Evolutionary conservation across 331 rosid genomes (phyloP).

Genomic region (Quercus tomentella): DNA sequence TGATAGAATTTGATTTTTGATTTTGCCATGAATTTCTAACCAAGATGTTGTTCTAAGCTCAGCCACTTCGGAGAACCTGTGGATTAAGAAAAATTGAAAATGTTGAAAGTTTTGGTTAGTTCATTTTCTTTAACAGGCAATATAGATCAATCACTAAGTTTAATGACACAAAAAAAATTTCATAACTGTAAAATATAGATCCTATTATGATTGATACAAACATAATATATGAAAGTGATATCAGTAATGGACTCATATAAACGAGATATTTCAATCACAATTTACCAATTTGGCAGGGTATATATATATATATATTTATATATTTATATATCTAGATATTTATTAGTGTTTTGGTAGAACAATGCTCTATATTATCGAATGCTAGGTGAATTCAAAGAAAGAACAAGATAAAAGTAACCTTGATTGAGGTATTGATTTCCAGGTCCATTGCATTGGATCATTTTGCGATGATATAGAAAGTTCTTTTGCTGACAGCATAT

Average conservation of each 20-base stretch:
- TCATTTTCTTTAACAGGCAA: background rate
- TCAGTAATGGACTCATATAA: too few species aligned
- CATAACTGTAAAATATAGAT: too few species aligned
- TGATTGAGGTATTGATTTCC: constrained; percentile 45
- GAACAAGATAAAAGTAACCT: constrained; percentile 18
- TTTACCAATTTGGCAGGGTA: too few species aligned
- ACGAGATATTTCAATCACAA: too few species aligned
- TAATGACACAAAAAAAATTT: too few species aligned
- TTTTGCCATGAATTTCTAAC: constrained; percentile 55
- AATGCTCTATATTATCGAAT: background rate
- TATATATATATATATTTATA: too few species aligned
- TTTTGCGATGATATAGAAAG: constrained; percentile 35
- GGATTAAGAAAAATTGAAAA: background rate
- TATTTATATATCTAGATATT: too few species aligned
- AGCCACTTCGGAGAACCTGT: constrained; percentile 46
- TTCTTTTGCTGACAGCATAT: constrained; percentile 52
- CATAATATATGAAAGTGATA: too few species aligned
- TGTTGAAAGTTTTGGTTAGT: background rate
- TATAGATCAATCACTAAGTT: background rate
- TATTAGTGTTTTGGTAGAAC: too few species aligned
- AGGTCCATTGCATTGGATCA: constrained; percentile 53
- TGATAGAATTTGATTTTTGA: constrained; percentile 29
- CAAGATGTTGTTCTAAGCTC: constrained; percentile 49
- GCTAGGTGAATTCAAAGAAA: background rate
- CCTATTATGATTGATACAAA: too few species aligned